Base-by-base conservation (phyloP, 139 green algal species). In the Haematococcus lacustris region DNA sequence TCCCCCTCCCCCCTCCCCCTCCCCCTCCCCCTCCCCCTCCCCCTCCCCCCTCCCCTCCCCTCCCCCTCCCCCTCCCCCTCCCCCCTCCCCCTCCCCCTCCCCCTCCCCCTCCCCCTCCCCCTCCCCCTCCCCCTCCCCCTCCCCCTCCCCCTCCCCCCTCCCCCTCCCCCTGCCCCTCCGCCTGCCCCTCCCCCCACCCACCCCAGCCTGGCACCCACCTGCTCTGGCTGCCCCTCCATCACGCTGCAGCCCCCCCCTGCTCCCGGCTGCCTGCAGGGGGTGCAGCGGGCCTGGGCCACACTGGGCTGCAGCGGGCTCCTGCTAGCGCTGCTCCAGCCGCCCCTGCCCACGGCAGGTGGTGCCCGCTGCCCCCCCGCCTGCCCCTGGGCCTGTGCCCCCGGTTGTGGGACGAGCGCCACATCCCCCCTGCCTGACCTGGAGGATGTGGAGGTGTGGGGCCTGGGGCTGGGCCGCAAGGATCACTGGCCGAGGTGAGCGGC, bases 351-450 rank as follows among this genome's bases (percentile, higher is more conserved):
- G n/a, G 57, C 73, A 28, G 90, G 89, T 35, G 91, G 88, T 51
- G 83, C 89, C 4, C 76, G 78, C 59, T 97, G 92, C 78, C 91
- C 91, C 1, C 66, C 78, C 38, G 79, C 96, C 68, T 91, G 88
- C n/a, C 0, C 83, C 96, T 35, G 82, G 84, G 5, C 80, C 96
- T 40, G 96, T 90, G 72, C 87, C 88, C 3, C n/a, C 82, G 93
- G 5, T 80, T 98, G 34, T 98, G 92, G 93, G 91, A 98, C 72
- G 85, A 86, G 66, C 80, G 72, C 28, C 93, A 98, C 75, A 82
- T 92, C 38, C 93, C 93, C n/a, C 0, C 83, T 88, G 59, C 87
- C 89, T 43, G 87, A 94, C 39, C 69, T 78, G 2, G 94, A 98
- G 68, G 92, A 97, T 71, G 78, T 87, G 2, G 82, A 86, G 32